Base-by-base conservation (phyloP, 345 rosid genomes). In the Pistacia vera region DNA sequence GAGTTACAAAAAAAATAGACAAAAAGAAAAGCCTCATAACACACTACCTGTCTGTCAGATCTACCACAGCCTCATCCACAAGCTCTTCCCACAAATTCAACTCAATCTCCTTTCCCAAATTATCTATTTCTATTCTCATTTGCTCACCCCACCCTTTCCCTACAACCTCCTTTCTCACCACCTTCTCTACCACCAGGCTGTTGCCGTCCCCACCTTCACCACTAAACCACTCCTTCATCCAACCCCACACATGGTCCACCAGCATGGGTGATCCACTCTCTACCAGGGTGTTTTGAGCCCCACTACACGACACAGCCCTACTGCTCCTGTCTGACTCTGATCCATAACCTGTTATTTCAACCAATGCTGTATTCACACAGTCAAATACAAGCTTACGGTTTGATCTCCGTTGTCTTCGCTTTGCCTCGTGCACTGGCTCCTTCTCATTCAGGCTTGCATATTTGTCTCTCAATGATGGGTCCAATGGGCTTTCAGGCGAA, bases 401-500 rank as follows among this genome's bases (percentile, higher is more conserved):
- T 48, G 97, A 90, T 66, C 91, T 79, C 73, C 86, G 72, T 77
- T 89, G 92, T 83, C 94, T 85, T 76, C 86, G 85, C 81, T 82
- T 90, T 3, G 93, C 91, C 87, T 91, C 99, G 0, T 88, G 89
- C 78, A 90, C 57, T 46, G 83, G 82, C 55, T 86, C 89, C 82
- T 87, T 87, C 46, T 87, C 83, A 56, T 83, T 76, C 59, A 66
- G 59, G 68, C 81, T 81, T 48, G 85, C 80, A 71, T 83, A 86
- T 74, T 80, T 85, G 71, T 89, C 88, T 82, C 90, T 88, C 82
- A 94, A 41, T 68, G 85, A 83, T 35, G 97, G 97, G 57, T 92
- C 98, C 60, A 94, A 77, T 10, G 97, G 98, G 71, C 90, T 89
- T 64, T 88, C 90, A 11, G 88, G 88, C 33, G 95, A 92, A 83